Conservation (phyloP, 108 stramenopile genomes). For the Cyclotella cryptica region DNA sequence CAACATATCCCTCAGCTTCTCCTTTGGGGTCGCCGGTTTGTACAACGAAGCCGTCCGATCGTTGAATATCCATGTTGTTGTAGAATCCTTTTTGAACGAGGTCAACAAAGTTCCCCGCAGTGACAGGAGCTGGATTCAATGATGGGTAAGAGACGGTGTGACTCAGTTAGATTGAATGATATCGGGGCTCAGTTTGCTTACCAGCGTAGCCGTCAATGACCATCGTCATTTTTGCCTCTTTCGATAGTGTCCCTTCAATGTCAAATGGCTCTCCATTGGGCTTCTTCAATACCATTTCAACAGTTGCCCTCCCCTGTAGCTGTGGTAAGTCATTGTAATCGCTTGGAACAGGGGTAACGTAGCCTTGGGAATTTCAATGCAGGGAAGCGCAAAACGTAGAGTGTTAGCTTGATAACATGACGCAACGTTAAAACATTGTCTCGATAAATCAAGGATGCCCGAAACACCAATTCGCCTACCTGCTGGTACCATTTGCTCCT, state of each 20-base stretch:
- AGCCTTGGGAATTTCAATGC: conserved; percentile 37
- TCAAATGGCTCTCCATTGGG: conserved; percentile 80
- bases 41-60: conserved; percentile 97
- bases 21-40: conserved; percentile 96
- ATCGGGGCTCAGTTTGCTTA: conserved; percentile 16
- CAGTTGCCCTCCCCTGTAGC: conserved; percentile 88
- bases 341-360: conserved; percentile 79
- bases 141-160: background rate
- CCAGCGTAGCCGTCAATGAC: conserved; percentile 93
- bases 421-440: background rate
- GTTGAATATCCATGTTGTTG: conserved; percentile 93
- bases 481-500: conserved; percentile 93
- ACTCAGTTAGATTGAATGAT: background rate
- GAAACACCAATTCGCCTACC: conserved; percentile 15
- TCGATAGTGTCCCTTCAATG: conserved; percentile 81
- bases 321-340: conserved; percentile 91
- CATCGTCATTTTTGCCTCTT: conserved; percentile 90
- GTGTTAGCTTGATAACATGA: background rate
- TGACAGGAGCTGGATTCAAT: conserved; percentile 82
- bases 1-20: conserved; percentile 90
- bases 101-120: conserved; percentile 94
- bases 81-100: conserved; percentile 96
- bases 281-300: conserved; percentile 92
- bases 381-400: background rate
- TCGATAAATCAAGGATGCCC: background rate